These are phyloP conservation scores for Neurospora tetrasperma DNA, from an alignment of 495 filamentous ascomycete genomes.

Conservation along the genomic window DNA sequence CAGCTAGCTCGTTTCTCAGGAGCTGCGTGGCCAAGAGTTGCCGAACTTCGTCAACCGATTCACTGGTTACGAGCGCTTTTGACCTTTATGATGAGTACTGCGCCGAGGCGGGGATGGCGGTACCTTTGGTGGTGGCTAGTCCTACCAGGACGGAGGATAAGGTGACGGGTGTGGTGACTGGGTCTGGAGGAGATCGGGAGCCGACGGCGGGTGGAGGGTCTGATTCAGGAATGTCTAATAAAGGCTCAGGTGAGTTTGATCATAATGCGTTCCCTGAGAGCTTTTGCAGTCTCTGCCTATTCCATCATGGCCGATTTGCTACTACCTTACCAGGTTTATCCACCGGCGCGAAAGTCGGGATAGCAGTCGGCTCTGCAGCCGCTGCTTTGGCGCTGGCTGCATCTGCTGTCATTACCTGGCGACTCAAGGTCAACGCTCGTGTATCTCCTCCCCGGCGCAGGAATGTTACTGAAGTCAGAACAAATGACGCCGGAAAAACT, in stretches of 20 bases:
- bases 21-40: slow-evolving; percentile 1
- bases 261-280: neutral
- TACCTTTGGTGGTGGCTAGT: neutral
- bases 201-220: neutral
- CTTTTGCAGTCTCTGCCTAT: neutral
- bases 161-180: neutral
- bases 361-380: neutral
- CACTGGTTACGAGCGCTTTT: neutral
- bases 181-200: neutral
- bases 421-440: neutral
- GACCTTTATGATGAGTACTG: slow-evolving; percentile 6
- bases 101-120: neutral
- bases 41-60: neutral
- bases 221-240: neutral
- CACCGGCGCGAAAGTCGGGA: neutral
- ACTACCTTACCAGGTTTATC: neutral
- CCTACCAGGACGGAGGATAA: neutral
- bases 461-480: neutral
- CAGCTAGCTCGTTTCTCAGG: slow-evolving; percentile 1
- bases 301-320: neutral
- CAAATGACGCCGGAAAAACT: neutral
- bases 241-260: neutral
- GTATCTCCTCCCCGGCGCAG: neutral
- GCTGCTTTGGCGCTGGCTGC: neutral
- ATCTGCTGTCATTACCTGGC: neutral